A percentile compares a stretch with the other conserved stretches of the same genome.
Evolutionary conservation across 495 filamentous ascomycete species (phyloP).

Genomic region (Achaetomiella virescens): DNA sequence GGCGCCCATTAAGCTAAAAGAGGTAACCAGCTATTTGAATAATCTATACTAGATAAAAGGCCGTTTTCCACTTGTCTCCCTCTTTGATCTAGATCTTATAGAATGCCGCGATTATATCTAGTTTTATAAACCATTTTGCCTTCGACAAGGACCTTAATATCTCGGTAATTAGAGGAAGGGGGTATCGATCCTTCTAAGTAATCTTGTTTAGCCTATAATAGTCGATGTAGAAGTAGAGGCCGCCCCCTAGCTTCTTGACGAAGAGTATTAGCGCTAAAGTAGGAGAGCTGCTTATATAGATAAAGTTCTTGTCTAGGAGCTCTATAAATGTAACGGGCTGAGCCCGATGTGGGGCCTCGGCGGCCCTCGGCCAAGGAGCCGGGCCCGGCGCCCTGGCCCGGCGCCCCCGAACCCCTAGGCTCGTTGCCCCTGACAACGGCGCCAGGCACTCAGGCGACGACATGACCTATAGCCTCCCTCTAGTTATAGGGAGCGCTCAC

Average conservation of each 20-base stretch:
- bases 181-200: constrained; percentile 38
- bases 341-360: too few species aligned
- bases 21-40: constrained; percentile 30
- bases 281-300: constrained; percentile 1
- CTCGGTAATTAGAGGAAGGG: constrained; percentile 43
- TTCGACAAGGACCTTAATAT: constrained; percentile 24
- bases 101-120: constrained; percentile 28
- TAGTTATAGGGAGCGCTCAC: too few species aligned
- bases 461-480: too few species aligned
- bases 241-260: constrained; percentile 28
- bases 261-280: constrained; percentile 33
- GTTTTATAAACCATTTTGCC: constrained; percentile 38
- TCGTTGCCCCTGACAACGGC: too few species aligned
- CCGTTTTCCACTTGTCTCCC: constrained; percentile 26
- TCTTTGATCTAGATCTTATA: constrained; percentile 21
- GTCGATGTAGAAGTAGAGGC: constrained; percentile 40
- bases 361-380: too few species aligned
- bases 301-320: constrained; percentile 10
- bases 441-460: too few species aligned
- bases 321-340: too few species aligned
- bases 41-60: constrained; percentile 22
- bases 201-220: constrained; percentile 40
- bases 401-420: too few species aligned
- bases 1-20: constrained; percentile 28
- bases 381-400: too few species aligned